Evolutionary conservation across 1,284 basidiomycete genomes (phyloP), one percentile per base, ranked within the genome.

Genomic region (Fomes fomentarius): DNA sequence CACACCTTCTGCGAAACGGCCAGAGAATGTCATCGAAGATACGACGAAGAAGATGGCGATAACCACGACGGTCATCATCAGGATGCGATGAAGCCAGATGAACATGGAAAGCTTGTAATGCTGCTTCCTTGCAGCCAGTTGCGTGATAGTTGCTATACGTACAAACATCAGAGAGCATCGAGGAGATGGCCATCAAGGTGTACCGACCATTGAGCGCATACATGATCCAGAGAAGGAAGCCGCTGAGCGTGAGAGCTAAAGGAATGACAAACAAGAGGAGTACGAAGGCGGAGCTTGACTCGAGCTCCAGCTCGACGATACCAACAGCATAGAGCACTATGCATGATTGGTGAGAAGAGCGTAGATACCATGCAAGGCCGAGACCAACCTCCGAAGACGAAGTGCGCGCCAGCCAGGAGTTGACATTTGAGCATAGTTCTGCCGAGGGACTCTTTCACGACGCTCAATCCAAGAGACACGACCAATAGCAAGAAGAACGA

Each of bases 401-500:
- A 98, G 71, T 99, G 96, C 34, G 87, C 84, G 1, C 77, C 82
- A 10, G 92, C 89, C 41, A 96, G 76, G 26, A 88, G 67, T 61
- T 91, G 85, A 55, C 92, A 93, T 63, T 79, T 87, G 30, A 86
- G 66, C 91, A 96, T 94, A 1, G 84, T 85, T 17, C 78, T 76
- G 0, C 91, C 94, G 7, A 96, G 77, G 2, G 85, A 86, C 60
- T 93, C 91, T 41, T 85, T 78, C 22, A 92, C 92, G 30, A 96
- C 93, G 60, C 88, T 91, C 38, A 96, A 76, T 40, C 94, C 94
- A 62, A 95, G 81, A 11, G 90, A 87, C 17, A 98, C 95, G 49
- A 98, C 90, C 19, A 98, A 78, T 21, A 99, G 79, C 76, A 99
- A 83, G 76, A 98, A 98, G 76, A 99, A 95, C 1, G 92, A 95